phyloP scores from a whole-genome alignment of 2,329 filamentous ascomycete species.

The Septoria linicola region DNA sequence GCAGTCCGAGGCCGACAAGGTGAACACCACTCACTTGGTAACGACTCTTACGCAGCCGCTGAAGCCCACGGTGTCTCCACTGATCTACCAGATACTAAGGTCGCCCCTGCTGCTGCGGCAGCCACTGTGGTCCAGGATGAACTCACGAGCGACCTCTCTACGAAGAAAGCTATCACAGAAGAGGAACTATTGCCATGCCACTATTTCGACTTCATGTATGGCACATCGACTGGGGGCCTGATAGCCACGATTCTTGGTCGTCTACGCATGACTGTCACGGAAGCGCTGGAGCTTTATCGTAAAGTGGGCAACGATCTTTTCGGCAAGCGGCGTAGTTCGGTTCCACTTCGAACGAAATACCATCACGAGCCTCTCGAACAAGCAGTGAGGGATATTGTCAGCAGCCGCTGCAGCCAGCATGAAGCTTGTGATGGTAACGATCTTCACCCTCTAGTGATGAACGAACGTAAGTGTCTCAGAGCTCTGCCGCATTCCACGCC shows the following conservation, averaged over 20 bases:
- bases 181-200: slow-evolving; percentile 51
- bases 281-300: slow-evolving; percentile 50
- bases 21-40: slow-evolving; percentile 16
- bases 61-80: slow-evolving; percentile 21
- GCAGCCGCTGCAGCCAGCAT: slow-evolving; percentile 46
- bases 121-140: slow-evolving; percentile 22
- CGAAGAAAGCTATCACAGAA: slow-evolving; percentile 38
- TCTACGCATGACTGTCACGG: slow-evolving; percentile 50
- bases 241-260: slow-evolving; percentile 53
- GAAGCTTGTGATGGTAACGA: slow-evolving; percentile 46
- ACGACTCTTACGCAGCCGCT: slow-evolving; percentile 22
- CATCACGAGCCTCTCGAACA: slow-evolving; percentile 50
- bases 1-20: slow-evolving; percentile 20
- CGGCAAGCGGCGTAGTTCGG: slow-evolving; percentile 44
- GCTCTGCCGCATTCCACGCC: slow-evolving; percentile 3
- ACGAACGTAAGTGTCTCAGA: slow-evolving; percentile 4
- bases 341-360: slow-evolving; percentile 52
- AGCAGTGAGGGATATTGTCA: slow-evolving; percentile 49
- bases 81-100: slow-evolving; percentile 10
- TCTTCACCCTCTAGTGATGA: slow-evolving; percentile 45
- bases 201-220: slow-evolving; percentile 56
- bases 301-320: slow-evolving; percentile 51
- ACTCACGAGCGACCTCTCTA: slow-evolving; percentile 24
- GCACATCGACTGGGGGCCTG: slow-evolving; percentile 53
- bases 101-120: slow-evolving; percentile 20